phyloP scores from a whole-genome alignment of 768 basidiomycete genomes.

The Russula ochroleuca region DNA sequence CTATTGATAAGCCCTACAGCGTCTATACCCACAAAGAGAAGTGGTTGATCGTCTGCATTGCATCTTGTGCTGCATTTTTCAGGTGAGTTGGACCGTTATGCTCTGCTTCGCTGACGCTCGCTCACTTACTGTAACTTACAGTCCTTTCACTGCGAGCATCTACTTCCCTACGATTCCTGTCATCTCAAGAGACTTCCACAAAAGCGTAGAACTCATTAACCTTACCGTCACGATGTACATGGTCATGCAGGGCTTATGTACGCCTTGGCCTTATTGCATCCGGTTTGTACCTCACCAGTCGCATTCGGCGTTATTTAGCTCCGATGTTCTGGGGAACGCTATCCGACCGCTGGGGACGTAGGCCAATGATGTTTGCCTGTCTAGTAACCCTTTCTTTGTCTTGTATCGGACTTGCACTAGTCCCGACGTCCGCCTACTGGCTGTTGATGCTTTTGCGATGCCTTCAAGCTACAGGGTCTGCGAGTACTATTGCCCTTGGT shows the following conservation, averaged over 20 bases:
- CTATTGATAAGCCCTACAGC: slow-evolving; percentile 39
- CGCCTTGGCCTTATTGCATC: slow-evolving; percentile 23
- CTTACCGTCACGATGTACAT: slow-evolving; percentile 78
- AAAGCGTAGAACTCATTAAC: slow-evolving; percentile 68
- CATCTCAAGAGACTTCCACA: slow-evolving; percentile 56
- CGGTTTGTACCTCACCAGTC: background rate
- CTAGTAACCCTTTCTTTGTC: slow-evolving; percentile 58
- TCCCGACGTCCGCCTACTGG: slow-evolving; percentile 65
- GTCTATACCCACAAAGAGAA: slow-evolving; percentile 56
- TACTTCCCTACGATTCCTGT: slow-evolving; percentile 78
- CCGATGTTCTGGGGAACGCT: slow-evolving; percentile 62
- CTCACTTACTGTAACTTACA: slow-evolving; percentile 28
- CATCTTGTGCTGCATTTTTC: slow-evolving; percentile 57
- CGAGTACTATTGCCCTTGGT: slow-evolving; percentile 75
- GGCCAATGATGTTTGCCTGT: slow-evolving; percentile 60
- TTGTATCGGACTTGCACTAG: slow-evolving; percentile 58
- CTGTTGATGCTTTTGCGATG: slow-evolving; percentile 75
- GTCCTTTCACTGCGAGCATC: slow-evolving; percentile 70
- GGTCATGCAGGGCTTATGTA: slow-evolving; percentile 60
- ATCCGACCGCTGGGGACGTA: slow-evolving; percentile 60
- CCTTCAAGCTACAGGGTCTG: slow-evolving; percentile 73
- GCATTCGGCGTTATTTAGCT: slow-evolving; percentile 29
- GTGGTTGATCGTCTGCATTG: slow-evolving; percentile 61
- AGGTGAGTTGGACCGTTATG: slow-evolving; percentile 43
- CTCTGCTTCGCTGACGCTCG: background rate